These are phyloP conservation scores for Pseudevernia furfuracea DNA, from an alignment of 495 filamentous ascomycete species.

Conservation along the genomic window DNA sequence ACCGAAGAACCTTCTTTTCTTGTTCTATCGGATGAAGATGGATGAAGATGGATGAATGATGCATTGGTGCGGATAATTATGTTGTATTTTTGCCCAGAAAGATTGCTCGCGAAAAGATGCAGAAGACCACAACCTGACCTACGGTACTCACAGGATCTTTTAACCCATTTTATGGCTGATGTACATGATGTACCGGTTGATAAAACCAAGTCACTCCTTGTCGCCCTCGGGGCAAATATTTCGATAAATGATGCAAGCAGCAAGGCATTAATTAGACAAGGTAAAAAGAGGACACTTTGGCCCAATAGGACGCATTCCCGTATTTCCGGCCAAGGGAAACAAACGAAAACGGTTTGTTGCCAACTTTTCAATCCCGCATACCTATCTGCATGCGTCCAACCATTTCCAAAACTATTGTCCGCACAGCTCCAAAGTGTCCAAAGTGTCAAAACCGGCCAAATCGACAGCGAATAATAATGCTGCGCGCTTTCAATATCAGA, in stretches of 20 bases:
- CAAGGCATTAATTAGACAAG: background rate
- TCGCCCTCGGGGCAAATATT: background rate
- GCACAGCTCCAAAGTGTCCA: too few relatives aligned
- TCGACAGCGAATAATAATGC: background rate
- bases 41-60: background rate
- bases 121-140: too few relatives aligned
- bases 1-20: background rate
- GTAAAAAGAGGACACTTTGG: background rate
- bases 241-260: background rate
- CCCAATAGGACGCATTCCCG: background rate
- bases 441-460: background rate
- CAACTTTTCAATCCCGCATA: background rate
- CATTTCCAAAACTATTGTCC: background rate
- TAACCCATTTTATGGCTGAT: background rate
- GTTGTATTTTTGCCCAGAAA: background rate
- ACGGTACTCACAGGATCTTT: too few relatives aligned
- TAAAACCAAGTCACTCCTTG: background rate
- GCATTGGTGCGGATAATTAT: conserved; percentile 1
- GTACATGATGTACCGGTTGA: background rate
- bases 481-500: background rate
- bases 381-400: background rate
- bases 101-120: background rate
- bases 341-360: background rate
- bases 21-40: background rate
- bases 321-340: background rate